Evolutionary conservation across 2,329 filamentous ascomycete species (phyloP).

Genomic region (Phaeosphaeria sp.): DNA sequence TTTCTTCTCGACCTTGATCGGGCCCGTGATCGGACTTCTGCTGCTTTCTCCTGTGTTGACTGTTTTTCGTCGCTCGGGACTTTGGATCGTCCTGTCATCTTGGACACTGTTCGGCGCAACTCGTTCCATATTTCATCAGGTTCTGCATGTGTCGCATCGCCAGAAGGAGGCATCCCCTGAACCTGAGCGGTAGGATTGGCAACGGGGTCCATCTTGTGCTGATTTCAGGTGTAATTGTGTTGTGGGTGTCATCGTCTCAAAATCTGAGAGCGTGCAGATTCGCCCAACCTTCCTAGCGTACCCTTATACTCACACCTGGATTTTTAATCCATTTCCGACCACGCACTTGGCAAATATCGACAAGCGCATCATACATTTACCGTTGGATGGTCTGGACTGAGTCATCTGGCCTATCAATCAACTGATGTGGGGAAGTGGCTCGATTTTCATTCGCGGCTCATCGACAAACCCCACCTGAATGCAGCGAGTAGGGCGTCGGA

Average conservation of each 20-base stretch:
- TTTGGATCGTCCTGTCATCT: conserved; percentile 27
- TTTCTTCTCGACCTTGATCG: conserved; percentile 13
- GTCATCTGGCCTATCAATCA: neutral
- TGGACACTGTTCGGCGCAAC: conserved; percentile 26
- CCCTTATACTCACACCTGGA: conserved; percentile 5
- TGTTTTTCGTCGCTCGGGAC: conserved; percentile 19
- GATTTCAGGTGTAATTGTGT: neutral
- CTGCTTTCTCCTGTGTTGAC: conserved; percentile 11
- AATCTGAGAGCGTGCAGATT: neutral
- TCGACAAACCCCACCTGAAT: neutral
- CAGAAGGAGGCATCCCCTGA: conserved; percentile 23
- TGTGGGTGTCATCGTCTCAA: neutral
- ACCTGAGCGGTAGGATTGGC: conserved; percentile 35
- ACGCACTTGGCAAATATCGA: conserved; percentile 1
- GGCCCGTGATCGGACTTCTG: conserved; percentile 10
- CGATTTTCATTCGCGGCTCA: neutral
- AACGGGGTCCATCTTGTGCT: conserved; percentile 33
- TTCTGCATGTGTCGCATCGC: conserved; percentile 10
- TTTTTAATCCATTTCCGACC: conserved; percentile 10
- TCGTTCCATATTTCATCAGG: conserved; percentile 28
- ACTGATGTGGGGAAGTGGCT: neutral
- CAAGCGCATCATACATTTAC: conserved; percentile 2
- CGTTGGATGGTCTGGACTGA: neutral
- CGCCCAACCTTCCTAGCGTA: neutral
- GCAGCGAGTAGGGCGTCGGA: neutral